These are phyloP conservation scores for Adenanthera pavonina DNA, from an alignment of 306 rosid genomes.

Conservation along the genomic window DNA sequence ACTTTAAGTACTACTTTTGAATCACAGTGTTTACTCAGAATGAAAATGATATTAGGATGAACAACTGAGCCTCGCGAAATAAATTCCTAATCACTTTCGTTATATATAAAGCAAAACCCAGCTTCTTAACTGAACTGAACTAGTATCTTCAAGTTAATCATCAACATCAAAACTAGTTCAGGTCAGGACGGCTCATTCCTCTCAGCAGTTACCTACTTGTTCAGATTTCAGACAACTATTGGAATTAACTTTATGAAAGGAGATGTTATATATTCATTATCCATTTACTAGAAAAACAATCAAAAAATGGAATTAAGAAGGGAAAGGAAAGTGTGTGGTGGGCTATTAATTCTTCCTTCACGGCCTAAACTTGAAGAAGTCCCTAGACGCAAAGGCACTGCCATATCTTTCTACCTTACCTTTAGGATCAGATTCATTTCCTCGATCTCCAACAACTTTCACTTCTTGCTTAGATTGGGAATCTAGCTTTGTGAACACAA, in stretches of 20 bases:
- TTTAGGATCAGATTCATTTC: slow-evolving; percentile 33
- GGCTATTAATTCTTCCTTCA: not conserved
- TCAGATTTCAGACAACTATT: too few species aligned
- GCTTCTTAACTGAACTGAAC: not conserved
- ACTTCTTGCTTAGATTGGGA: slow-evolving; percentile 25
- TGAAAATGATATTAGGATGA: too few species aligned
- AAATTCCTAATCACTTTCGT: too few species aligned
- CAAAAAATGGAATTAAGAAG: not conserved
- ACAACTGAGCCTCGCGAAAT: too few species aligned
- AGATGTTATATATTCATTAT: not conserved
- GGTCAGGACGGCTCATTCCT: not conserved
- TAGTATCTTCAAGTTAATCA: not conserved
- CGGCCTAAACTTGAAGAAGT: slow-evolving; percentile 22
- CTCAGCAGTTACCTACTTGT: not conserved
- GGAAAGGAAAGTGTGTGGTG: slow-evolving; percentile 20
- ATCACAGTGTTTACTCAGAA: too few species aligned
- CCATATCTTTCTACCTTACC: slow-evolving; percentile 12
- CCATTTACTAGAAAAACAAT: not conserved
- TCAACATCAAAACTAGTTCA: not conserved
- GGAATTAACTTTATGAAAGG: not conserved
- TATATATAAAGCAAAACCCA: too few species aligned
- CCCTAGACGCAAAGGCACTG: slow-evolving; percentile 25
- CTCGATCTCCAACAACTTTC: slow-evolving; percentile 13
- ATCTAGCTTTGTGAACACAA: slow-evolving; percentile 17
- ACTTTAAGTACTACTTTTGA: too few species aligned